Evolutionary conservation across 2,329 filamentous ascomycete genomes (phyloP), one percentile per base, ranked within the genome.

Genomic region (Ciborinia camelliae): DNA sequence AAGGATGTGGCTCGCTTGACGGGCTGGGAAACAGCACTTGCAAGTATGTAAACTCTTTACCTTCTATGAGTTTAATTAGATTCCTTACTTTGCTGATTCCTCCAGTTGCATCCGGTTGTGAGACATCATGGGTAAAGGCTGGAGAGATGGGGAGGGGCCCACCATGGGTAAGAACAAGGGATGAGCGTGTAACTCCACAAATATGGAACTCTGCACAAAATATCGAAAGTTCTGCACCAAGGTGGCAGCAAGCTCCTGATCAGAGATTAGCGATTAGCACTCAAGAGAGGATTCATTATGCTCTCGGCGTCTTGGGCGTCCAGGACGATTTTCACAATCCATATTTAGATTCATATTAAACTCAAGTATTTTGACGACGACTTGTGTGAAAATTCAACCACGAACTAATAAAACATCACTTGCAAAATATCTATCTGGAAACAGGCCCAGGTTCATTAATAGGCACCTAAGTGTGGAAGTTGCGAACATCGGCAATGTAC

Each of bases 11-110:
- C 90, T 2, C 85, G 88, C 1, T 81, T 95, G 9, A 97, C 92
- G 0, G 95, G 95, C 0, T 97, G 92, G 90, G 89, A 92, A 71
- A 92, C 90, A 1, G 90, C 92, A 1, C 84, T 86, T 41, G 86
- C 92, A 48, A 94, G 60, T 63, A 63, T 47, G 60, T 57, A 7
- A 45, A 18, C 20, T 47, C 30, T 35, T 20, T 28, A 28, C 30
- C 15, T 6, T 35, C 7, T 35, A 18, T 15, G 18, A 26, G 18
- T 14, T n/a, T 2, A 32, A 20, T 10, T 3, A 51, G 28, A 51
- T 45, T 7, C 20, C 50, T 62, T 2, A 9, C 28, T 55, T 35
- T 58, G 41, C 48, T 58, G n/a, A 58, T n/a, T 10, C 15, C 10
- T 57, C 23, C 0, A 58, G 62, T 97, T 68, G 91, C 91, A 0